Evolutionary conservation across 2,329 filamentous ascomycete species (phyloP).

Genomic region (Aspergillus brunneoviolaceus): DNA sequence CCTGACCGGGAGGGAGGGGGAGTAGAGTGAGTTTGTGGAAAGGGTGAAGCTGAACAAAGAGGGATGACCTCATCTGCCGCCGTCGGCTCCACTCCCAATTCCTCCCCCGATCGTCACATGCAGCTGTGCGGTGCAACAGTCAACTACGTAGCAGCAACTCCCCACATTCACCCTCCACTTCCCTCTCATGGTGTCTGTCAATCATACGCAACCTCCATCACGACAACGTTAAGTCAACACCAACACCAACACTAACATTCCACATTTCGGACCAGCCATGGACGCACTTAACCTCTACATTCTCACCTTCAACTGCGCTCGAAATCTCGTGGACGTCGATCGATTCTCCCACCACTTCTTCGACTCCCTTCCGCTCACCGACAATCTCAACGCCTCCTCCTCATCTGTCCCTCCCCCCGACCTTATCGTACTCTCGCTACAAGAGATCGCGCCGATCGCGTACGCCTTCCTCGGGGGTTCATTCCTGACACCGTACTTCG

Average conservation of each 20-base stretch:
- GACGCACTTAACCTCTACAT: conserved; percentile 69
- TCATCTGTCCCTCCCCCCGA: conserved; percentile 58
- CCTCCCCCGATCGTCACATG: neutral
- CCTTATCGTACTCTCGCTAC: conserved; percentile 67
- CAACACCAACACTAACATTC: neutral
- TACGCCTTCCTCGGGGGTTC: conserved; percentile 83
- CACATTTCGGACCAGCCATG: conserved; percentile 23
- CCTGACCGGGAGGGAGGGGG: too few relatives aligned
- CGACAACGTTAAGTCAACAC: neutral
- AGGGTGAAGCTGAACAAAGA: neutral
- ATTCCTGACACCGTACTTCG: conserved; percentile 73
- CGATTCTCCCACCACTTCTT: conserved; percentile 72
- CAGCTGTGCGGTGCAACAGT: neutral
- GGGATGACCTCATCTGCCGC: conserved; percentile 3
- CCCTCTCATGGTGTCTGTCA: too few relatives aligned
- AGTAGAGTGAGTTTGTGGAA: neutral
- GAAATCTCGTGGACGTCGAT: conserved; percentile 65
- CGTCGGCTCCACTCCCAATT: neutral
- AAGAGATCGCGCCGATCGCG: conserved; percentile 84
- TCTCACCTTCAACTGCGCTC: conserved; percentile 87
- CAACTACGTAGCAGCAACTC: neutral
- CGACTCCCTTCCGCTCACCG: conserved; percentile 50
- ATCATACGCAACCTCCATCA: too few relatives aligned
- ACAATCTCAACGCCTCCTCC: conserved; percentile 45
- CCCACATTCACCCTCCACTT: neutral